Base-by-base conservation (phyloP, 805 yeast genomes). In the Candida silvatica region DNA sequence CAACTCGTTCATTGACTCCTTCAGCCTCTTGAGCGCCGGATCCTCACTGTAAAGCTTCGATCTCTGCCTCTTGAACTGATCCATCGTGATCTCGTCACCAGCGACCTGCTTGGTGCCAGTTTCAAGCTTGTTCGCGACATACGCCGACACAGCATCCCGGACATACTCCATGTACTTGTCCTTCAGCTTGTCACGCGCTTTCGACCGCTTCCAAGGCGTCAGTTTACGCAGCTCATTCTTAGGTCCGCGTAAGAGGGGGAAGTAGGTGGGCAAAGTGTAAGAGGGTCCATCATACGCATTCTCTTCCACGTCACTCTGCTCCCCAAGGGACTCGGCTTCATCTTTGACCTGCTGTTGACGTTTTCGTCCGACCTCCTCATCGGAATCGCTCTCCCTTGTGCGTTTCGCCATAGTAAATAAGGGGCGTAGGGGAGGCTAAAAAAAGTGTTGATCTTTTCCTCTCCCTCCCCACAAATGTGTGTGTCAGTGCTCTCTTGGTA, bases 211-310 rank as follows among this genome's bases (percentile, higher is more conserved):
- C 29, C 29, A 27, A 8, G 29, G 14, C 14, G 29, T 27, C 29
- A 27, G 15, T 8, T 14, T n/a, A 8, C 29, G 31, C 2, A 53
- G 27, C 6, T 38, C 39, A 4, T 24, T 9, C 24, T 34, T 45
- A 20, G 41, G 39, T 17, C 31, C 32, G 22, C 37, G 35, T 8
- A 34, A 24, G 12, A 54, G 30, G 1, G 59, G 59, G 29, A 43
- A 54, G 36, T 49, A 46, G 2, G 43, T 34, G 3, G 56, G 58
- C 9, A 53, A 27, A 27, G 17, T 16, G 32, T 20, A 17, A 19
- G 25, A 17, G 14, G 31, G 25, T 12, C 12, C 25, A 9, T 23
- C 25, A 23, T 23, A 23, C 25, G 25, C 25, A 12, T 12, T 23
- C 25, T 23, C 12, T 23, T 9, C 12, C 25, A 20, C 5, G 11